Conservation (phyloP, 352 stramenopile genomes). For the Aphanomyces stellatus region DNA sequence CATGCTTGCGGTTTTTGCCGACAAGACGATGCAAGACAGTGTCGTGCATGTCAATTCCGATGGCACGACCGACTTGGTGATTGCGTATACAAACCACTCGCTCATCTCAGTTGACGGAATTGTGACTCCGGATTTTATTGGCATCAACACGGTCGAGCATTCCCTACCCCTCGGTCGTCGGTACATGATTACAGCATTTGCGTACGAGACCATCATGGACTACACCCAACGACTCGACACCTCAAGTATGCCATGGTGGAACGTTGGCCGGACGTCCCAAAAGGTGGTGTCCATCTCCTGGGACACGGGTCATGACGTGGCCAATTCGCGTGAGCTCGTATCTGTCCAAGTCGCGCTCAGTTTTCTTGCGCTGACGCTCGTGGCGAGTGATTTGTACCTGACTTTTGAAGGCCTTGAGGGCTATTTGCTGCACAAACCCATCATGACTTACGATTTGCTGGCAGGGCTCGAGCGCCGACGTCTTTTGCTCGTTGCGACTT, state of each 20-base stretch:
- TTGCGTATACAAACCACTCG: neutral
- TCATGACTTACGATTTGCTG: neutral
- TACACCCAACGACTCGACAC: neutral
- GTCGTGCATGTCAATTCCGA: neutral
- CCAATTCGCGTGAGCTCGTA: neutral
- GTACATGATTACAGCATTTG: neutral
- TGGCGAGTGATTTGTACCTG: neutral
- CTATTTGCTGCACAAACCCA: neutral
- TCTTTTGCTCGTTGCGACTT: neutral
- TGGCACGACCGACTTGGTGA: neutral
- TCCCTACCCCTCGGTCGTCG: neutral
- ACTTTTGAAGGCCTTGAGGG: neutral
- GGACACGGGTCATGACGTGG: conserved; percentile 7
- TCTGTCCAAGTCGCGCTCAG: neutral
- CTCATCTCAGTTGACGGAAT: neutral
- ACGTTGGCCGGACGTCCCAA: neutral
- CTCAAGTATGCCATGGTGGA: neutral
- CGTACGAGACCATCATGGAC: neutral
- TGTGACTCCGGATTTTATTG: neutral
- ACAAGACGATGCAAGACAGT: neutral
- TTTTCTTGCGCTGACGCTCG: neutral
- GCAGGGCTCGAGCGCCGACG: neutral
- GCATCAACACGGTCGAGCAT: neutral
- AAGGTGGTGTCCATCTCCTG: neutral
- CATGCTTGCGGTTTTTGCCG: neutral